Evolutionary conservation across 495 filamentous ascomycete genomes (phyloP).

Genomic region (Lepraria neglecta): DNA sequence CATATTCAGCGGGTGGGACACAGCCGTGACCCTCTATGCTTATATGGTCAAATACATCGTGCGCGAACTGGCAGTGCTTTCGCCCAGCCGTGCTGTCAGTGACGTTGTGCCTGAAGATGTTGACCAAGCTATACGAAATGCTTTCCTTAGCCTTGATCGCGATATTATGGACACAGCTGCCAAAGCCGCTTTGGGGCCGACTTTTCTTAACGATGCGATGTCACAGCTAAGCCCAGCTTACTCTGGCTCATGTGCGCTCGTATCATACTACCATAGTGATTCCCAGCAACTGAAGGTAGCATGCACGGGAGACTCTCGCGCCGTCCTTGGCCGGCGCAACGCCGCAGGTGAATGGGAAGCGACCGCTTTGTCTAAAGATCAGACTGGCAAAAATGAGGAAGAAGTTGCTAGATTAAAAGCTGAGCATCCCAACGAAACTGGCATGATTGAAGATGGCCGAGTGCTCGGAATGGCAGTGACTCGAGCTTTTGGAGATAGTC

Average conservation of each 20-base stretch:
- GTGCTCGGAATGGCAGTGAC: constrained; percentile 52
- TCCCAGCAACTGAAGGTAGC: constrained; percentile 51
- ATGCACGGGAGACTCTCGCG: constrained; percentile 53
- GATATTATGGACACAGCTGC: constrained; percentile 42
- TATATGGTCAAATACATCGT: constrained; percentile 41
- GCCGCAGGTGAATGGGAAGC: constrained; percentile 43
- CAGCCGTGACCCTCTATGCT: constrained; percentile 38
- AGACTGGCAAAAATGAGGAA: constrained; percentile 48
- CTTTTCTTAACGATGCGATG: constrained; percentile 32
- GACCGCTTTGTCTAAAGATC: constrained; percentile 50
- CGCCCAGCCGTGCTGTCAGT: constrained; percentile 15
- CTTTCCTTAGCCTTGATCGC: constrained; percentile 47
- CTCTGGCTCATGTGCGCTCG: constrained; percentile 55
- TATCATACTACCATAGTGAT: constrained; percentile 48
- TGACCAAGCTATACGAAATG: constrained; percentile 39
- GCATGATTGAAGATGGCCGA: constrained; percentile 48
- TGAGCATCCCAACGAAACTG: constrained; percentile 55
- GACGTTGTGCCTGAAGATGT: constrained; percentile 30
- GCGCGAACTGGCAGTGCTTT: constrained; percentile 31
- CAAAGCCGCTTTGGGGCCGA: constrained; percentile 25
- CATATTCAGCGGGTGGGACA: constrained; percentile 35
- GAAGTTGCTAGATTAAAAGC: constrained; percentile 45
- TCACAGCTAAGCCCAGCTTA: constrained; percentile 40
- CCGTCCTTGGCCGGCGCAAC: constrained; percentile 50
- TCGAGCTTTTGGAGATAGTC: constrained; percentile 57